phyloP scores from a whole-genome alignment of 805 yeast genomes.

The Saccharomycopsis fermentans region DNA sequence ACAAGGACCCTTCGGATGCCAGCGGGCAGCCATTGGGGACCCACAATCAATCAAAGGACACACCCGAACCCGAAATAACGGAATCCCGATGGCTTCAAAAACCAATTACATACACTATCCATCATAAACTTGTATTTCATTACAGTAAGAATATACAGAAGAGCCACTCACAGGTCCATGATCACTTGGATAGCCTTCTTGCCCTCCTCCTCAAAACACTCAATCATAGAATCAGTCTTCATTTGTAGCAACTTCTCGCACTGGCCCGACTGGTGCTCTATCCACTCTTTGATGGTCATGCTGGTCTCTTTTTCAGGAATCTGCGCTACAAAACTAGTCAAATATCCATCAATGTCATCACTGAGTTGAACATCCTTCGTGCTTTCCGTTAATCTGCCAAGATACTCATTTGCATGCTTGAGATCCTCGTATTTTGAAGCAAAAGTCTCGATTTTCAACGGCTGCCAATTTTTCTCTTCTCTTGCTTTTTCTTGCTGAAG shows the following conservation, averaged over 20 bases:
- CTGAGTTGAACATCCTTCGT: slow-evolving; percentile 29
- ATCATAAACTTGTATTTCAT: too few species aligned
- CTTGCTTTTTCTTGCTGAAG: background rate
- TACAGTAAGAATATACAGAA: too few species aligned
- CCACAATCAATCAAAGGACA: too few species aligned
- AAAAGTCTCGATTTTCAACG: background rate
- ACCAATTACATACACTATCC: too few species aligned
- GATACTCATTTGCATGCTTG: slow-evolving; percentile 13
- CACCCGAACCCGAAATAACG: too few species aligned
- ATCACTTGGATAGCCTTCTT: slow-evolving; percentile 35
- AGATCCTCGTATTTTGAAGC: slow-evolving; percentile 11
- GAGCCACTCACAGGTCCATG: slow-evolving; percentile 1
- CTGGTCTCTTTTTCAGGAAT: slow-evolving; percentile 62
- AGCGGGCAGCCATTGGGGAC: too few species aligned
- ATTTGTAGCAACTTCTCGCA: slow-evolving; percentile 39
- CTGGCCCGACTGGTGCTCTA: slow-evolving; percentile 42
- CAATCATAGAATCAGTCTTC: slow-evolving; percentile 38
- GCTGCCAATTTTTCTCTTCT: slow-evolving; percentile 5
- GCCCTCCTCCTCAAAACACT: slow-evolving; percentile 38
- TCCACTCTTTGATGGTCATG: slow-evolving; percentile 67
- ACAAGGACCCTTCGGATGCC: too few species aligned
- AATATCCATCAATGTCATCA: slow-evolving; percentile 56
- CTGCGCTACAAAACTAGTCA: slow-evolving; percentile 52
- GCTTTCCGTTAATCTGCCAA: slow-evolving; percentile 3
- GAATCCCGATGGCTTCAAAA: too few species aligned